A percentile compares a stretch with the other conserved stretches of the same genome.
phyloP scores from a whole-genome alignment of 192 early-diverging fungal species.

The Anaeromyces robustus region DNA sequence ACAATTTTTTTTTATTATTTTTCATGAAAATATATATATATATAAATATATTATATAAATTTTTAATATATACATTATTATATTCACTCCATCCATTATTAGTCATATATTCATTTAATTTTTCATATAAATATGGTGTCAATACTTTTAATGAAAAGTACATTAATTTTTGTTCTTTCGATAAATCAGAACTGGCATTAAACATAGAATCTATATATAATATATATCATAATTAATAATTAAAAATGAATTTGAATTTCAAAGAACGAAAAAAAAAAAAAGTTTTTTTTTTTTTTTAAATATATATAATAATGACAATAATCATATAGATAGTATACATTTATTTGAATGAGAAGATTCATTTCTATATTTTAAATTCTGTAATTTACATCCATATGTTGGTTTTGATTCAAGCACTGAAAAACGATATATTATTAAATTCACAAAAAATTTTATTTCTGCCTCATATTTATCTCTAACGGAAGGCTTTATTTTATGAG shows the following conservation, averaged over 20 bases:
- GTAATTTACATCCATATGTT: constrained; percentile 65
- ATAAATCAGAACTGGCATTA: background rate
- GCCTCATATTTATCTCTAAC: constrained; percentile 49
- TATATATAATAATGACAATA: constrained; percentile 1
- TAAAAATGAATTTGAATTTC: too few relatives aligned
- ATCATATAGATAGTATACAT: constrained; percentile 21
- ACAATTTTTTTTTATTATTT: too few relatives aligned
- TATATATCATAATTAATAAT: constrained; percentile 27
- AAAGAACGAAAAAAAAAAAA: too few relatives aligned
- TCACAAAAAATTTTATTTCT: constrained; percentile 51
- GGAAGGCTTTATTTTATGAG: constrained; percentile 16
- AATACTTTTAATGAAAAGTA: background rate
- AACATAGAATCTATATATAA: background rate
- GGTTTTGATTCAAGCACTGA: constrained; percentile 58
- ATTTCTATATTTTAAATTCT: constrained; percentile 70
- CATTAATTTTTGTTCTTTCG: background rate
- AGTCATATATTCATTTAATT: background rate
- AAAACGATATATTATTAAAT: constrained; percentile 53
- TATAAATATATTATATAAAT: too few relatives aligned
- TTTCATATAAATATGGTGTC: background rate
- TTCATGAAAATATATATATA: too few relatives aligned
- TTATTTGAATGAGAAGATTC: constrained; percentile 35
- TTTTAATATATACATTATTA: background rate
- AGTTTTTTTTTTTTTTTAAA: too few relatives aligned
- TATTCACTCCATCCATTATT: background rate